phyloP scores from a whole-genome alignment of 2,329 filamentous ascomycete species.

The Pseudogymnoascus sp. region DNA sequence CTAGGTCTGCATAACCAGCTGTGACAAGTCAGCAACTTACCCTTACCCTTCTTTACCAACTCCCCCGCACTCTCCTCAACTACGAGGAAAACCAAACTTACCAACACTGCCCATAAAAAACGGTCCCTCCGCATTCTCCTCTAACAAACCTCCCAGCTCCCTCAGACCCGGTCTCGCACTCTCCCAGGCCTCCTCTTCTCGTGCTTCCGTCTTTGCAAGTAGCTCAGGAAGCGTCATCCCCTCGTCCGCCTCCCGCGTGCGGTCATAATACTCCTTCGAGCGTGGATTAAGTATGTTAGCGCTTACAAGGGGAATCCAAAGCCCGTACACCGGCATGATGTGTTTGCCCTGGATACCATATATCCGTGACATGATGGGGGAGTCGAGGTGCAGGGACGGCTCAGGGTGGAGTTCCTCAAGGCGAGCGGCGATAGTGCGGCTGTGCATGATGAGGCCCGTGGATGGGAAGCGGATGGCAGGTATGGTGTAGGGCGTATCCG shows the following conservation, averaged over 20 bases:
- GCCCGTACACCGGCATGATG: constrained; percentile 30
- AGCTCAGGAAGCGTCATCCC: constrained; percentile 48
- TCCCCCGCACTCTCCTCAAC: neutral
- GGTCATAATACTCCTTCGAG: constrained; percentile 48
- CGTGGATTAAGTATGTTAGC: constrained; percentile 42
- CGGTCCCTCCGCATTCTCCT: constrained; percentile 45
- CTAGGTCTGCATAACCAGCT: constrained; percentile 50
- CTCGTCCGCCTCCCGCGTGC: constrained; percentile 40
- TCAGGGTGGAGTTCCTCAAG: constrained; percentile 53
- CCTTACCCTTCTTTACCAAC: neutral
- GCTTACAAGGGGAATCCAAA: constrained; percentile 44
- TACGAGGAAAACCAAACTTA: constrained; percentile 13
- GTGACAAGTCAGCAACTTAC: neutral
- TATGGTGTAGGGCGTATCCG: constrained; percentile 41
- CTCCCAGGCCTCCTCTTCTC: constrained; percentile 44
- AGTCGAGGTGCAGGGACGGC: constrained; percentile 51
- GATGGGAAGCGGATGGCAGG: constrained; percentile 50
- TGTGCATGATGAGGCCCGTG: constrained; percentile 57
- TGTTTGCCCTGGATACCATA: constrained; percentile 32
- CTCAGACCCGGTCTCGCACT: constrained; percentile 41
- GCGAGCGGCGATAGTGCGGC: constrained; percentile 47
- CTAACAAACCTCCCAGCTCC: constrained; percentile 23
- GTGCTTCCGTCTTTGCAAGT: constrained; percentile 33
- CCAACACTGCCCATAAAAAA: constrained; percentile 51
- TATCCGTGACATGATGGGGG: constrained; percentile 40